Conservation (phyloP, 768 basidiomycete species). For the Podaxis sp. region DNA sequence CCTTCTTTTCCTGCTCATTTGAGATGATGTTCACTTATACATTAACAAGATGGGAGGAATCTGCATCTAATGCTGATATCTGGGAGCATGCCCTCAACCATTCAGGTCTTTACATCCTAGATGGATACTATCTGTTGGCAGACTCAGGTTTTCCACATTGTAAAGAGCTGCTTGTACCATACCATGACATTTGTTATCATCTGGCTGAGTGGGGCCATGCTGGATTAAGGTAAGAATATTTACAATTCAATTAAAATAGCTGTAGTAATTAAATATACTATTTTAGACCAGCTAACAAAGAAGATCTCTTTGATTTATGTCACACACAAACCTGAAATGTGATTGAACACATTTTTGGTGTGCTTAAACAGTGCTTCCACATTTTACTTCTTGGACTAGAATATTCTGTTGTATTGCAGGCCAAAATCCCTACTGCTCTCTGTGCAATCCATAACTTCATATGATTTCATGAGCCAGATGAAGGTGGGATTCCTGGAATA, state of each 20-base stretch:
- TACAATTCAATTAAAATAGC: conserved; percentile 6
- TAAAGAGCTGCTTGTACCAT: conserved; percentile 30
- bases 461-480: conserved; percentile 19
- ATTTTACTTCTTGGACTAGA: conserved; percentile 21
- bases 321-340: conserved; percentile 39
- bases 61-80: conserved; percentile 27
- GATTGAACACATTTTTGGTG: conserved; percentile 39
- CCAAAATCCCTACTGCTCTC: conserved; percentile 22
- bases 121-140: conserved; percentile 28
- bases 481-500: no score
- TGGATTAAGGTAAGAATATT: conserved; percentile 12
- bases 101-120: conserved; percentile 29
- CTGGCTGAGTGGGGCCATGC: conserved; percentile 31
- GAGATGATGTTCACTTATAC: conserved; percentile 33
- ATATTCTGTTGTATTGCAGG: conserved; percentile 21
- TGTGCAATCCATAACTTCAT: no score
- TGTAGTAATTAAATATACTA: no score
- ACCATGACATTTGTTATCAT: conserved; percentile 31
- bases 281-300: conserved; percentile 30
- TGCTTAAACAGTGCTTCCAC: conserved; percentile 27
- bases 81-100: conserved; percentile 21
- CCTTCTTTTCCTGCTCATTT: conserved; percentile 33
- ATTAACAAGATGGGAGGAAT: conserved; percentile 39
- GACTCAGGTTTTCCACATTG: conserved; percentile 31
- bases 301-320: conserved; percentile 43